These are phyloP conservation scores for Salix arbutifolia DNA, from an alignment of 345 rosid species.

Conservation along the genomic window DNA sequence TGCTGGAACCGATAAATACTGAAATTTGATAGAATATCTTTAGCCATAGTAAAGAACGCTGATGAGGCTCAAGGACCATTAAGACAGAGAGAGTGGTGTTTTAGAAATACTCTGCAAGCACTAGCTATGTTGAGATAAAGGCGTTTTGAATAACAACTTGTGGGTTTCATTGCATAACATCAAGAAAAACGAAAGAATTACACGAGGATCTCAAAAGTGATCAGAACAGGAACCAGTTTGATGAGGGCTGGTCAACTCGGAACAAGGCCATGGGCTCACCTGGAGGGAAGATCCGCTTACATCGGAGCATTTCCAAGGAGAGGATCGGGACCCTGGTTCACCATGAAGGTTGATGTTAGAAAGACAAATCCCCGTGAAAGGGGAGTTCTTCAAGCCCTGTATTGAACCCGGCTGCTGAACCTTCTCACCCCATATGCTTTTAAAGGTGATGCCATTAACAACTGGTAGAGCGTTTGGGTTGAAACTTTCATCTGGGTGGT, in stretches of 20 bases:
- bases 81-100: no score
- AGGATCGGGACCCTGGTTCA: conserved; percentile 36
- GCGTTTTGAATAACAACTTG: not conserved
- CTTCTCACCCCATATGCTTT: conserved; percentile 64
- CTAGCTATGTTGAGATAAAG: no score
- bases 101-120: no score
- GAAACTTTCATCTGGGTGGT: conserved; percentile 71
- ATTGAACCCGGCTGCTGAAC: conserved; percentile 65
- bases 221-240: conserved; percentile 32
- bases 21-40: no score
- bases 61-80: no score
- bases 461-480: conserved; percentile 74
- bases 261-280: conserved; percentile 78
- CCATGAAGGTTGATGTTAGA: conserved; percentile 67
- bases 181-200: not conserved
- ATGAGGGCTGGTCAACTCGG: conserved; percentile 46
- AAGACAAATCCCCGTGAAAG: conserved; percentile 68
- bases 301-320: conserved; percentile 75
- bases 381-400: conserved; percentile 59
- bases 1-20: no score
- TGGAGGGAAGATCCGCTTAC: conserved; percentile 56
- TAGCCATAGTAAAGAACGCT: no score
- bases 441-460: conserved; percentile 52
- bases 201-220: conserved; percentile 16
- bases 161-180: not conserved